These are phyloP conservation scores for Nothophytophthora sp. DNA, from an alignment of 352 stramenopile genomes.

Conservation along the genomic window DNA sequence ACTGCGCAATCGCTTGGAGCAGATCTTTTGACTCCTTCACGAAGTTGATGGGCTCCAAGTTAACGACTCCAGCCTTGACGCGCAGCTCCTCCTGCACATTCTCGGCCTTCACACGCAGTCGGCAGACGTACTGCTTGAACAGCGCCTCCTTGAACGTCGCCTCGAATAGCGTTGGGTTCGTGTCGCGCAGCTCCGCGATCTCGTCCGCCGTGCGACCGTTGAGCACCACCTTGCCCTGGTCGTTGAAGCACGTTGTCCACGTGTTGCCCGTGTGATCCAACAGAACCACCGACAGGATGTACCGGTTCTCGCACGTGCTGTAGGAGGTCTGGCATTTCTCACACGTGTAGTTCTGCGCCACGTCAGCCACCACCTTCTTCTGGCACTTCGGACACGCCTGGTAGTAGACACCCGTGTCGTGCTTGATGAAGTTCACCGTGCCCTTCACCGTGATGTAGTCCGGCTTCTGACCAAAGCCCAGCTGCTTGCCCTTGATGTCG, in stretches of 20 bases:
- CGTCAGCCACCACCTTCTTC: slow-evolving; percentile 93
- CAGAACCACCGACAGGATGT: slow-evolving; percentile 95
- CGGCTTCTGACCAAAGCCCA: slow-evolving; percentile 95
- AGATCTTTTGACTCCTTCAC: slow-evolving; percentile 92
- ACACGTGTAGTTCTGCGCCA: slow-evolving; percentile 95
- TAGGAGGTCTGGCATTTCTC: slow-evolving; percentile 97
- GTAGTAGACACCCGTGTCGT: slow-evolving; percentile 90
- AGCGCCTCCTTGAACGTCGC: slow-evolving; percentile 92
- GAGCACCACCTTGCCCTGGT: slow-evolving; percentile 95
- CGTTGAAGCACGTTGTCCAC: slow-evolving; percentile 98
- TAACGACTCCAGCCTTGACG: slow-evolving; percentile 93
- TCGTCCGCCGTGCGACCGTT: slow-evolving; percentile 92
- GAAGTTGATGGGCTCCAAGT: slow-evolving; percentile 94
- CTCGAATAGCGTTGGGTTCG: slow-evolving; percentile 91
- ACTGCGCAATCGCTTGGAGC: slow-evolving; percentile 91
- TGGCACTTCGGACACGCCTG: slow-evolving; percentile 89
- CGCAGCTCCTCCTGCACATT: slow-evolving; percentile 95
- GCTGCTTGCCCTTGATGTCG: slow-evolving; percentile 95
- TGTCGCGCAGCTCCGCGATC: slow-evolving; percentile 83
- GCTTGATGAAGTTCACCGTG: slow-evolving; percentile 97
- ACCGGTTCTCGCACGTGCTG: slow-evolving; percentile 93
- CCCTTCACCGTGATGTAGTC: slow-evolving; percentile 97
- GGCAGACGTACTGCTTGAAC: slow-evolving; percentile 90
- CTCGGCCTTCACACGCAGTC: slow-evolving; percentile 95
- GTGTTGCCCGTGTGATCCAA: slow-evolving; percentile 93